These are phyloP conservation scores for Galerina marginata DNA, from an alignment of 768 basidiomycete species.

Conservation along the genomic window DNA sequence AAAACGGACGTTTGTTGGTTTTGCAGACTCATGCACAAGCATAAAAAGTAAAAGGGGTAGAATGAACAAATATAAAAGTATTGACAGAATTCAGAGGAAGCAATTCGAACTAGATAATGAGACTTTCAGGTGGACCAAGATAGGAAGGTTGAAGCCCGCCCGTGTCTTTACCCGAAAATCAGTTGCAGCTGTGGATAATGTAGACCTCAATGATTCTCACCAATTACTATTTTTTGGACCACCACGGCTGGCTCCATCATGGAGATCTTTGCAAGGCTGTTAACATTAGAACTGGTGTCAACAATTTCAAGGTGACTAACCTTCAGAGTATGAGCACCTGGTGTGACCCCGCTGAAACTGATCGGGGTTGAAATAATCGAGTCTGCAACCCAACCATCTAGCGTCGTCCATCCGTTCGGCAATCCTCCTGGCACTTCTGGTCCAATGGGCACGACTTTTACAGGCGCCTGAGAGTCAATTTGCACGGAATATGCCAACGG, in stretches of 20 bases:
- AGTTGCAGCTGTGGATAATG: not conserved
- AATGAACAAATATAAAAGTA: not conserved
- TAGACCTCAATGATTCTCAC: slow-evolving; percentile 33
- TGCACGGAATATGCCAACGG: slow-evolving; percentile 58
- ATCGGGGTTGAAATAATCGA: slow-evolving; percentile 48
- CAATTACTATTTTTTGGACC: slow-evolving; percentile 65
- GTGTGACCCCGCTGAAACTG: slow-evolving; percentile 42
- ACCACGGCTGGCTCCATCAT: slow-evolving; percentile 66
- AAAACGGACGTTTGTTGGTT: no score
- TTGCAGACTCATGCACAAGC: no score
- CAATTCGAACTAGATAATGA: slow-evolving; percentile 25
- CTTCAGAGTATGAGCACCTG: slow-evolving; percentile 67
- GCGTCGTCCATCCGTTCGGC: slow-evolving; percentile 52
- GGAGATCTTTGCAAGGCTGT: slow-evolving; percentile 42
- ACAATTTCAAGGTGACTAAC: slow-evolving; percentile 28
- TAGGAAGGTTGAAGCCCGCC: slow-evolving; percentile 62
- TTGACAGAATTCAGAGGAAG: not conserved
- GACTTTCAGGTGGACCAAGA: slow-evolving; percentile 68
- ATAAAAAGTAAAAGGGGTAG: no score
- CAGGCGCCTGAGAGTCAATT: slow-evolving; percentile 48
- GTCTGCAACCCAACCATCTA: slow-evolving; percentile 60
- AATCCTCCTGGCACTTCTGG: slow-evolving; percentile 47
- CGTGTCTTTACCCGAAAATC: slow-evolving; percentile 45
- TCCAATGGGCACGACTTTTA: slow-evolving; percentile 54
- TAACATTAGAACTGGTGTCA: not conserved